Evolutionary conservation across 352 stramenopile genomes (phyloP), one percentile per base, ranked within the genome.

Genomic region (Pilasporangium apinafurcum): DNA sequence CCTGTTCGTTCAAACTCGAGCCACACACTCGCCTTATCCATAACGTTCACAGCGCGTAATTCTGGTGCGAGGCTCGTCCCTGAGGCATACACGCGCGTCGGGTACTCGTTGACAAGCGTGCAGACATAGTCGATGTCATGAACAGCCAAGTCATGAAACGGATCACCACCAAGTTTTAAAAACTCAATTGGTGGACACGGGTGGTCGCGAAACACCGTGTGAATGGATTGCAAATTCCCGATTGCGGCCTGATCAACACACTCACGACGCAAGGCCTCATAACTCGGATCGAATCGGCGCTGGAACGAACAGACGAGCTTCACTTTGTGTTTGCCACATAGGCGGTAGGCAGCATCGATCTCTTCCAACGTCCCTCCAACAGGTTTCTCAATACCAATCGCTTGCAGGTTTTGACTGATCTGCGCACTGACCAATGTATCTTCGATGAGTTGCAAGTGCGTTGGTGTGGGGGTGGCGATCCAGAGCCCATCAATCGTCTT

Each of bases 101-200:
- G 74, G 51, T 87, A 87, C 35, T 92, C 79, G 20, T 78, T 56
- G 9, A 96, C 59, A 8, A 91, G 51, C 24, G 66, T 68, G 40
- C 83, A 83, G 30, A 96, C 85, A 34, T 81, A 96, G 71, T 97
- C 90, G 31, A 97, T 86, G 60, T 97, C 90, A 58, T 97, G 90
- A 14, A 94, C 76, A 2, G 72, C 79, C 25, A 96, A 63, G 62
- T 97, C 90, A 56, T 90, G 83, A 53, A 96, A 96, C 37, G 91
- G 91, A 55, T 96, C 83, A 33, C 86, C 90, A 3, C 77, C 65
- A 21, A 68, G 71, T 44, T 95, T 76, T 26, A 97, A 59, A 52
- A 96, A 97, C 65, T 92, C 74, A 24, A 92, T 65, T 0, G 85
- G 63, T 8, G 90, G 90, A 44, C 72, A 86, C 31, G 90, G 87